phyloP scores from a whole-genome alignment of 805 yeast genomes.

The Hanseniaspora mollemarum region DNA sequence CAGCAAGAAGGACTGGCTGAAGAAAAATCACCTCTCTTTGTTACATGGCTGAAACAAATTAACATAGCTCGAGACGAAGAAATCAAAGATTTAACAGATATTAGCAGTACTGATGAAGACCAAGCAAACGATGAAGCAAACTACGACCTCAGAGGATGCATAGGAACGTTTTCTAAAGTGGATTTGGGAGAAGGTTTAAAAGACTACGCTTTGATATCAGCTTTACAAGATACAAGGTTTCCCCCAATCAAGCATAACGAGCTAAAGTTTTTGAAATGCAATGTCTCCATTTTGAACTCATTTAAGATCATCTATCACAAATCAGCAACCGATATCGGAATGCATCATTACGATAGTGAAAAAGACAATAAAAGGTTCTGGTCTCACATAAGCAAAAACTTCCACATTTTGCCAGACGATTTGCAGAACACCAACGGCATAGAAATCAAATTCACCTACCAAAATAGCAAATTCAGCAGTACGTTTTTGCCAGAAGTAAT shows the following conservation, averaged over 20 bases:
- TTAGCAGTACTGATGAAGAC: not conserved
- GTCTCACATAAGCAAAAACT: conserved; percentile 29
- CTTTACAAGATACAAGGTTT: conserved; percentile 71
- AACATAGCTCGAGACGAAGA: conserved; percentile 24
- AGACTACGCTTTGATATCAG: conserved; percentile 55
- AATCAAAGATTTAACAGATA: not conserved
- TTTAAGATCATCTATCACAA: conserved; percentile 35
- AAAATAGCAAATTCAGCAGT: conserved; percentile 42
- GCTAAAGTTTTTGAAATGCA: conserved; percentile 36
- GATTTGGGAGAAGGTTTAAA: conserved; percentile 47
- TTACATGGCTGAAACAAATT: conserved; percentile 62
- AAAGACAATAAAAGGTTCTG: conserved; percentile 52
- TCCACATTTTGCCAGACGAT: conserved; percentile 5
- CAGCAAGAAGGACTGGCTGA: not conserved
- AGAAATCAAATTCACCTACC: conserved; percentile 39
- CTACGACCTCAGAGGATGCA: conserved; percentile 68
- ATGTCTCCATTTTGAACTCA: conserved; percentile 32
- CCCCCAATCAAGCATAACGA: conserved; percentile 49
- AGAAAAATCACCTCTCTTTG: conserved; percentile 53
- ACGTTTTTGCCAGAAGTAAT: conserved; percentile 91
- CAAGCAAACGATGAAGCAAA: not conserved
- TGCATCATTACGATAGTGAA: conserved; percentile 18
- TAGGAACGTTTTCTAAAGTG: conserved; percentile 67
- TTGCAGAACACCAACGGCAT: conserved; percentile 65
- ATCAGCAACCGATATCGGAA: conserved; percentile 46